Conservation (phyloP, 139 green algal genomes). For the Eudorina sp. region DNA sequence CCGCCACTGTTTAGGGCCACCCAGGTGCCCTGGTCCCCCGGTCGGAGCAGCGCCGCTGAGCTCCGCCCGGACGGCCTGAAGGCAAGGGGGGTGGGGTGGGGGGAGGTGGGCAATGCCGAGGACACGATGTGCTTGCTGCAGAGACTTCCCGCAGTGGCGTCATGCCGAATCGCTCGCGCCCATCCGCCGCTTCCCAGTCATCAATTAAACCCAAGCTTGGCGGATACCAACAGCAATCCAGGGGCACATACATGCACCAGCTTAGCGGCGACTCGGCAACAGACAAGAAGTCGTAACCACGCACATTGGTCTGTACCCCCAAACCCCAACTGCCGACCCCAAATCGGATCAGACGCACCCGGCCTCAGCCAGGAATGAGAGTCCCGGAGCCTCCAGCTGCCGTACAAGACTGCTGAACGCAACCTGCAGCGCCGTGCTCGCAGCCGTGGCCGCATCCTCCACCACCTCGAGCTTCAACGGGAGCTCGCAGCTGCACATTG, state of each 20-base stretch:
- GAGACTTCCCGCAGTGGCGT: background rate
- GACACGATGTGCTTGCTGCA: background rate
- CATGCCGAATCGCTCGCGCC: background rate
- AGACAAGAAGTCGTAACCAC: background rate
- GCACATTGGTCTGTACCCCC: background rate
- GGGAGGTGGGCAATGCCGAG: background rate
- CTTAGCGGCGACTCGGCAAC: background rate
- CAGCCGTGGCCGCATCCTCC: background rate
- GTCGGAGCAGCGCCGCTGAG: too few relatives aligned
- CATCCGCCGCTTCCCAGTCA: background rate
- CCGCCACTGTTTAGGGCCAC: background rate
- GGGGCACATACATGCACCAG: background rate
- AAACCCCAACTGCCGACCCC: background rate
- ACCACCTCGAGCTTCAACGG: background rate
- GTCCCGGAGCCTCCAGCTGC: slow-evolving; percentile 19
- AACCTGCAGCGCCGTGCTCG: background rate
- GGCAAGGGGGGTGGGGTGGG: too few relatives aligned
- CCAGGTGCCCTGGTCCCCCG: too few relatives aligned
- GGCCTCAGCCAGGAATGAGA: background rate
- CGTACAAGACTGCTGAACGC: background rate
- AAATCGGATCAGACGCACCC: background rate
- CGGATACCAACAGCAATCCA: background rate
- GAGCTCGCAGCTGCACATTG: background rate
- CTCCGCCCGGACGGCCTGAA: too few relatives aligned
- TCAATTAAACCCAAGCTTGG: background rate